Evolutionary conservation across 2,329 filamentous ascomycete species (phyloP).

Genomic region (Aspergillus unguis): DNA sequence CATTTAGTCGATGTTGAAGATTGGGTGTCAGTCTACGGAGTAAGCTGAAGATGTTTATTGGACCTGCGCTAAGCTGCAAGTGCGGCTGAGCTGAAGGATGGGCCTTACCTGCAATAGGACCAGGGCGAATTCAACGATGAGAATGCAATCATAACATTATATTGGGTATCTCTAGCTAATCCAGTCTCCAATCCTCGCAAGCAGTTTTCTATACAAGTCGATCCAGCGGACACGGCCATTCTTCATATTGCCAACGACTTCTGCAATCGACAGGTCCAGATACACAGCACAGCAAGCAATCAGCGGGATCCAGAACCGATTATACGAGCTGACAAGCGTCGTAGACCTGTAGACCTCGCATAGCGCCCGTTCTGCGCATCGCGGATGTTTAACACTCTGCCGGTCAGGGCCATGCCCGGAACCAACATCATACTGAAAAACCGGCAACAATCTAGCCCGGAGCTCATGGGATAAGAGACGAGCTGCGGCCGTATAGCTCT

Average conservation of each 20-base stretch:
- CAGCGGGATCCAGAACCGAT: constrained; percentile 17
- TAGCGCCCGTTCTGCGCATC: background rate
- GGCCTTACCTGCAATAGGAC: too few relatives aligned
- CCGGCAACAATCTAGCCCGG: background rate
- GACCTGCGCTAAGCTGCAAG: too few relatives aligned
- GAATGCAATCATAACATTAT: too few relatives aligned
- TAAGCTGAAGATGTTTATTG: too few relatives aligned
- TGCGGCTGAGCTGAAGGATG: too few relatives aligned
- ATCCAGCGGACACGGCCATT: background rate
- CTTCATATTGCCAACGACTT: background rate
- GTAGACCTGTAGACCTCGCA: constrained; percentile 9
- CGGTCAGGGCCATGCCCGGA: too few relatives aligned
- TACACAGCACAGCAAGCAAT: constrained; percentile 15
- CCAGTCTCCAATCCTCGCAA: background rate
- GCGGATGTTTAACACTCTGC: background rate
- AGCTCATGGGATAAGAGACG: constrained; percentile 15
- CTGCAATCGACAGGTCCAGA: constrained; percentile 11
- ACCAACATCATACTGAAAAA: too few relatives aligned
- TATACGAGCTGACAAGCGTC: constrained; percentile 10
- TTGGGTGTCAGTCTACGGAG: too few relatives aligned
- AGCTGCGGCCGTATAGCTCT: constrained; percentile 11
- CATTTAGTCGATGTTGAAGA: too few relatives aligned
- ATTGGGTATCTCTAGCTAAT: background rate
- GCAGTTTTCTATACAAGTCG: background rate
- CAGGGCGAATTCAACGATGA: too few relatives aligned